Evolutionary conservation across 345 rosid genomes (phyloP), one percentile per base, ranked within the genome.

Genomic region (Eucalyptus erythrocorys): DNA sequence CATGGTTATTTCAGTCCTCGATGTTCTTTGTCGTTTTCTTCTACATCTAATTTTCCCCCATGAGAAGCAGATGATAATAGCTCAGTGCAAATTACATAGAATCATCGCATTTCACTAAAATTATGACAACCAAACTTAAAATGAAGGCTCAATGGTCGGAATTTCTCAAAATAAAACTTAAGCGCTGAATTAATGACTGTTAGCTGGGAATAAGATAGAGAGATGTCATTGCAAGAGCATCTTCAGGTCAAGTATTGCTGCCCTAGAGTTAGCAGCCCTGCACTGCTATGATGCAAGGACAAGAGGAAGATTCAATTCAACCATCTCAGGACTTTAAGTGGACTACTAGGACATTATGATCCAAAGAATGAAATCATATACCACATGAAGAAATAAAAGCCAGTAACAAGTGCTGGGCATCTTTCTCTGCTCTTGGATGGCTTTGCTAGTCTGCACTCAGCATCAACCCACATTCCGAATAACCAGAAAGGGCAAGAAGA

Each of bases 351-450:
- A 40, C 34, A 89, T 95, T 79, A 76, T 21, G 82, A 88, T 92
- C 80, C 93, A 92, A 90, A 94, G 91, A 93, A 93, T 57, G 95
- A 95, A 49, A 95, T 94, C 57, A 93, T 91, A 40, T 91, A 95
- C 99, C 99, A 96, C 99, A 96, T 95, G 95, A 97, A 97, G 95
- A 97, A 97, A 95, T 95, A 97, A 88, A 96, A 96, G 3, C 99
- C 99, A 76, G 99, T 97, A 82, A 96, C 95, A 0, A 97, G 94
- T 71, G 93, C 94, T 82, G 99, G 99, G 89, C 94, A 92, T 94
- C 91, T 95, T 51, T 90, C 91, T 43, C 91, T 90, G 88, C 94
- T 89, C 91, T 94, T 92, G 45, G 91, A 90, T 81, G 96, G 92
- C 89, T 93, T 89, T 42, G 88, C 89, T 59, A 92, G 85, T 61